Conservation (phyloP, 495 filamentous ascomycete genomes). For the Lophiotrema nucula region DNA sequence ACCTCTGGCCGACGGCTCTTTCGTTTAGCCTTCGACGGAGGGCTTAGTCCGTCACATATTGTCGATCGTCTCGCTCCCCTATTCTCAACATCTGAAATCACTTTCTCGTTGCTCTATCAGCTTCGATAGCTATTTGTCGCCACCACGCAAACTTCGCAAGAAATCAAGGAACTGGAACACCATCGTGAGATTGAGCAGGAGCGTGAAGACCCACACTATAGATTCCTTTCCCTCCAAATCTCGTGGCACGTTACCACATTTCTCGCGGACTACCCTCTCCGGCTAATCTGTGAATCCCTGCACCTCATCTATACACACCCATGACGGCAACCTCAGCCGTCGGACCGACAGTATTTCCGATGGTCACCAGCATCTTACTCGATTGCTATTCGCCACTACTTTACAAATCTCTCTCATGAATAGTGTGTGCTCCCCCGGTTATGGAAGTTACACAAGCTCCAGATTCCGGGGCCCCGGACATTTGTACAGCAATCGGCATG, state of each 20-base stretch:
- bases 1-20: slow-evolving; percentile 14
- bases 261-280: slow-evolving; percentile 7
- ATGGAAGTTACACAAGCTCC: slow-evolving; percentile 9
- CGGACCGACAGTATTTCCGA: slow-evolving; percentile 30
- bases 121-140: neutral
- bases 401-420: neutral
- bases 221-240: neutral
- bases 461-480: slow-evolving; percentile 20
- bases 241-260: slow-evolving; percentile 23
- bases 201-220: slow-evolving; percentile 2
- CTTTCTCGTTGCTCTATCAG: neutral
- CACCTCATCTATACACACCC: slow-evolving; percentile 18
- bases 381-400: neutral
- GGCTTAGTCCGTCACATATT: slow-evolving; percentile 10
- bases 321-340: slow-evolving; percentile 26
- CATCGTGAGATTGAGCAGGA: neutral
- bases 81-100: neutral
- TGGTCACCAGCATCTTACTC: neutral
- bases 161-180: neutral
- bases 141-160: neutral
- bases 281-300: slow-evolving; percentile 20
- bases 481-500: slow-evolving; percentile 1
- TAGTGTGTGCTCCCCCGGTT: too few relatives aligned
- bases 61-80: neutral
- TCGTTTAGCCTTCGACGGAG: slow-evolving; percentile 22